Percentiles rank a stretch among this genome's conserved stretches.
Conservation (phyloP, 257 asterid genomes). For the Solanum clarkiae region DNA sequence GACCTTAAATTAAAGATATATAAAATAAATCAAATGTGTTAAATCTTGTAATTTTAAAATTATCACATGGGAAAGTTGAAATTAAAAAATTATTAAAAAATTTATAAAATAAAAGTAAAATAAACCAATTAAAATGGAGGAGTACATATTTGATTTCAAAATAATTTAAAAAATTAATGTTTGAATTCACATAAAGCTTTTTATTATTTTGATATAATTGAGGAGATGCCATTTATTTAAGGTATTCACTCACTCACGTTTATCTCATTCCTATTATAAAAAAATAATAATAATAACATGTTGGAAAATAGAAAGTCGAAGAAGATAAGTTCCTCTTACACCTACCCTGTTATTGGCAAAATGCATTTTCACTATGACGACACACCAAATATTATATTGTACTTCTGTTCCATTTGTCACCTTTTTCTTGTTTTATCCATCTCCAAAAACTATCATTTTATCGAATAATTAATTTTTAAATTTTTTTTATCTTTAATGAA, state of each 20-base stretch:
- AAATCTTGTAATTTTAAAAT: no score
- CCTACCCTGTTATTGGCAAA: background rate
- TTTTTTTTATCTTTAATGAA: no score
- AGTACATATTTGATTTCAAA: background rate
- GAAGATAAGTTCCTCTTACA: background rate
- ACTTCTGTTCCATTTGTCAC: no score
- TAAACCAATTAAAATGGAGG: no score
- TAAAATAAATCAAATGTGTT: no score
- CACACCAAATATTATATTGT: no score
- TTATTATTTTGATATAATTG: background rate
- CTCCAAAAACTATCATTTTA: no score
- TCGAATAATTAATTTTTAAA: no score
- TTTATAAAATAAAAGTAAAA: no score
- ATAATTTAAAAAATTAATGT: no score
- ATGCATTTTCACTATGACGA: background rate
- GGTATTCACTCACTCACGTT: background rate
- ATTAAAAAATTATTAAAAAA: background rate
- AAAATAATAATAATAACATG: background rate
- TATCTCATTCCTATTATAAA: background rate
- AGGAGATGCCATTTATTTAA: background rate
- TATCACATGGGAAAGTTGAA: background rate
- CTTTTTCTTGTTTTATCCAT: no score
- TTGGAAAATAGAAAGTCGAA: background rate
- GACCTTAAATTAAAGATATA: no score
- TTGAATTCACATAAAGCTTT: background rate